These are phyloP conservation scores for Chytriomyces confervae DNA, from an alignment of 192 early-diverging fungal species.

Conservation along the genomic window DNA sequence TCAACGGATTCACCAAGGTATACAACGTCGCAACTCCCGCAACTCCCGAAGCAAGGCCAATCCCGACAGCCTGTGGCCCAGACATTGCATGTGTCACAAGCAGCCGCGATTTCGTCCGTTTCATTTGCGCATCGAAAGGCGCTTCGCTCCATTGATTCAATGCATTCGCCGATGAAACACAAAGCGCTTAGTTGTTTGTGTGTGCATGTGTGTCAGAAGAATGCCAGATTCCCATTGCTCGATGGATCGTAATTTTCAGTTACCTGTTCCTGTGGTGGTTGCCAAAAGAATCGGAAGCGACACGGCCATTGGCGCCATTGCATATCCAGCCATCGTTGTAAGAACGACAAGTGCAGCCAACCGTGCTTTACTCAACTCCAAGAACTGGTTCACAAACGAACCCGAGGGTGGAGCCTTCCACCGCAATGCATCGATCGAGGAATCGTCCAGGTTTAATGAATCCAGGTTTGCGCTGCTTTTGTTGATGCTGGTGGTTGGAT, in stretches of 20 bases:
- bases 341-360: conserved; percentile 88
- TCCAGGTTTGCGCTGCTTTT: too few species aligned
- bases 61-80: conserved; percentile 77
- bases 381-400: neutral
- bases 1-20: conserved; percentile 83
- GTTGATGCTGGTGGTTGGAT: too few species aligned
- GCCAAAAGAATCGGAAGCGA: conserved; percentile 70
- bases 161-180: conserved; percentile 87
- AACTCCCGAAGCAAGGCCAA: conserved; percentile 73
- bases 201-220: too few species aligned
- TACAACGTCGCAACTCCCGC: conserved; percentile 69
- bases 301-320: conserved; percentile 78
- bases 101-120: conserved; percentile 84
- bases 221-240: too few species aligned
- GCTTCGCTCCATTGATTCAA: conserved; percentile 96
- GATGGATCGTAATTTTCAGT: too few species aligned
- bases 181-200: conserved; percentile 57
- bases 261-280: conserved; percentile 79
- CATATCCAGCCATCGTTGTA: conserved; percentile 94
- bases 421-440: neutral
- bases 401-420: conserved; percentile 10
- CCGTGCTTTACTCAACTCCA: conserved; percentile 79
- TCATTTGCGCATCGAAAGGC: conserved; percentile 98
- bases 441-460: too few species aligned
- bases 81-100: conserved; percentile 76